These are phyloP conservation scores for Pharus latifolius DNA, from an alignment of 176 grass and related monocot species.

Conservation along the genomic window DNA sequence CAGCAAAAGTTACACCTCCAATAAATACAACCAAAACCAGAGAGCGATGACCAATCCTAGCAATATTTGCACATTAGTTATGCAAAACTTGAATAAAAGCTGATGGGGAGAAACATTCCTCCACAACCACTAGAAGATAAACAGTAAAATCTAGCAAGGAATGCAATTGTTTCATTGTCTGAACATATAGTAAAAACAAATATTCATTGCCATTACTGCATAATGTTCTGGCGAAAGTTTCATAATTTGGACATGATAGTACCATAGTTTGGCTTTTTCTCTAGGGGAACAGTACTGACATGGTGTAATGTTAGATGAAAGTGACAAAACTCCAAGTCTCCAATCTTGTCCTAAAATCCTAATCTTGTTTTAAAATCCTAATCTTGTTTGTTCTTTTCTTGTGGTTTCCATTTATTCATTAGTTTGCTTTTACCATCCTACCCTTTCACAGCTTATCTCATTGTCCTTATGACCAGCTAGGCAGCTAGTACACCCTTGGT, in stretches of 20 bases:
- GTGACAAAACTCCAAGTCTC: too few species aligned
- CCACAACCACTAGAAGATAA: neutral
- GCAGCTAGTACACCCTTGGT: too few species aligned
- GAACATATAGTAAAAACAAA: neutral
- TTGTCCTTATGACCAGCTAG: too few species aligned
- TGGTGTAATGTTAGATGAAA: neutral
- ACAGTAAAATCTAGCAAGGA: neutral
- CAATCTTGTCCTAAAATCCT: too few species aligned
- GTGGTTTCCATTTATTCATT: neutral
- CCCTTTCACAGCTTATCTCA: neutral
- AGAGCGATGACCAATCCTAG: constrained; percentile 62
- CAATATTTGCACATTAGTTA: neutral
- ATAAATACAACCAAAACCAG: constrained; percentile 81
- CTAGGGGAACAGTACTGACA: neutral
- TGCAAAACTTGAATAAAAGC: neutral
- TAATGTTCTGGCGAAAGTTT: neutral
- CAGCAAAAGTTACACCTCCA: constrained; percentile 82
- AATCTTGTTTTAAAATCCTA: neutral
- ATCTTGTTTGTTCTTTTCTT: neutral
- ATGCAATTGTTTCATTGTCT: neutral
- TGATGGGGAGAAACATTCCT: neutral
- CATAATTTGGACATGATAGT: neutral
- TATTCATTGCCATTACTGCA: neutral
- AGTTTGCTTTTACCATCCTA: neutral
- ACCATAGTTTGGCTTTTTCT: neutral